Evolutionary conservation across 148 eudicot genomes (phyloP).

Genomic region (Chenopodium album): DNA sequence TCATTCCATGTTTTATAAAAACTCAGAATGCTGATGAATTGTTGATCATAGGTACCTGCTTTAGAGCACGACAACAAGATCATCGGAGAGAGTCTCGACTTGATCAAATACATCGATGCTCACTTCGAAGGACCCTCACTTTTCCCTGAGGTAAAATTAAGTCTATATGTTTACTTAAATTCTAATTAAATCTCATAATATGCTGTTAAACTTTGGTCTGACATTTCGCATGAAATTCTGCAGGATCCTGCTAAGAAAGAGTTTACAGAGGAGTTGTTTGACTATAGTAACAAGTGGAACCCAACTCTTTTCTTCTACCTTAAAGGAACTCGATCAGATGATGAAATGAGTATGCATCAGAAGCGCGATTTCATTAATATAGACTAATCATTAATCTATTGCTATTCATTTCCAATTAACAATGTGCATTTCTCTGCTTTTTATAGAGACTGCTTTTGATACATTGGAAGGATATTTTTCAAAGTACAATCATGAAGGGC

Average conservation of each 20-base stretch:
- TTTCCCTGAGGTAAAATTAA: conserved; percentile 53
- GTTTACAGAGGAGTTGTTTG: conserved; percentile 61
- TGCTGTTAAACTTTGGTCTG: not conserved
- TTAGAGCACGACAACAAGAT: conserved; percentile 67
- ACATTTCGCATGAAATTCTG: not conserved
- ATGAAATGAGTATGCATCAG: conserved; percentile 45
- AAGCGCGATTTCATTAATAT: not conserved
- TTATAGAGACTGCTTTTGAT: conserved; percentile 43
- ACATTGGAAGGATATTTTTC: conserved; percentile 47
- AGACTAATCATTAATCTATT: not conserved
- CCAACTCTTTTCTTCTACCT: conserved; percentile 33
- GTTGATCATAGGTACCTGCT: conserved; percentile 50
- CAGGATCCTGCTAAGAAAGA: conserved; percentile 57
- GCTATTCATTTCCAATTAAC: too few species aligned
- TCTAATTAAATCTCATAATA: not conserved
- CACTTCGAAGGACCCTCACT: conserved; percentile 79
- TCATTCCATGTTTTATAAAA: too few species aligned
- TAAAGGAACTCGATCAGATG: conserved; percentile 42
- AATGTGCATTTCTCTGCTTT: not conserved
- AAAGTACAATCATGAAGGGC: conserved; percentile 60
- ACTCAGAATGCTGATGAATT: too few species aligned
- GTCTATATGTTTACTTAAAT: not conserved
- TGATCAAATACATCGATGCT: conserved; percentile 58
- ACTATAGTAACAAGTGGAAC: conserved; percentile 38
- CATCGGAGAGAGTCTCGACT: conserved; percentile 71